phyloP scores from a whole-genome alignment of 371 early-diverging fungal species.

The Cladochytrium tenue region DNA sequence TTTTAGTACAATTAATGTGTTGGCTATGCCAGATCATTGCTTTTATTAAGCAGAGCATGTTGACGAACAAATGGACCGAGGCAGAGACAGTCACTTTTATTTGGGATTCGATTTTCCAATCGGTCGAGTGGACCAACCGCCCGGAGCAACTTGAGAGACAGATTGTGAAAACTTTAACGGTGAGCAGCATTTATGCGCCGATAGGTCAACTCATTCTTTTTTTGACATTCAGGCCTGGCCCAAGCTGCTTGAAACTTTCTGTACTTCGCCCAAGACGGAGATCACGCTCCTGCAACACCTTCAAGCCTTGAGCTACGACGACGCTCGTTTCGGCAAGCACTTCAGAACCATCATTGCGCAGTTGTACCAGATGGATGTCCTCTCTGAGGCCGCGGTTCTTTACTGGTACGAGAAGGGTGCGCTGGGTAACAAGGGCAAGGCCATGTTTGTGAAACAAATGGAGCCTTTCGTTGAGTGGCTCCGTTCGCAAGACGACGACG shows the following conservation, averaged over 20 bases:
- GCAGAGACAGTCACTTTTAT: constrained; percentile 72
- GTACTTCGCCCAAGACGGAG: constrained; percentile 80
- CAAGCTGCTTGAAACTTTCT: constrained; percentile 71
- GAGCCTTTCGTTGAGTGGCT: constrained; percentile 84
- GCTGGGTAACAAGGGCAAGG: constrained; percentile 69
- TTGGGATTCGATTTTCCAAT: constrained; percentile 78
- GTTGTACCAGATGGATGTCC: constrained; percentile 85
- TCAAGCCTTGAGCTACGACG: constrained; percentile 82
- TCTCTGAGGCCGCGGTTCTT: constrained; percentile 85
- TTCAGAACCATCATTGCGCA: constrained; percentile 79
- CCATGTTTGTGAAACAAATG: constrained; percentile 87
- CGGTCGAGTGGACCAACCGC: constrained; percentile 74
- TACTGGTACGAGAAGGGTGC: constrained; percentile 91
- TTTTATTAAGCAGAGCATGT: constrained; percentile 67
- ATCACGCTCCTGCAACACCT: constrained; percentile 78
- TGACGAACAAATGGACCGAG: constrained; percentile 76
- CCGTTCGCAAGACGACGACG: constrained; percentile 73
- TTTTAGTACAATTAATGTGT: no score
- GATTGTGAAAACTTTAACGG: constrained; percentile 51
- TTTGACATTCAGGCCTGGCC: constrained; percentile 53
- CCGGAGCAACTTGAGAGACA: constrained; percentile 83
- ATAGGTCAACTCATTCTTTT: background rate
- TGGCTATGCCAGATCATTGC: constrained; percentile 63
- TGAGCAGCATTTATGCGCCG: constrained; percentile 39
- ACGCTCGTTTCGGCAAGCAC: constrained; percentile 83